Evolutionary conservation across 192 early-diverging fungal genomes (phyloP), one percentile per base, ranked within the genome.

Genomic region (Gigaspora rosea): DNA sequence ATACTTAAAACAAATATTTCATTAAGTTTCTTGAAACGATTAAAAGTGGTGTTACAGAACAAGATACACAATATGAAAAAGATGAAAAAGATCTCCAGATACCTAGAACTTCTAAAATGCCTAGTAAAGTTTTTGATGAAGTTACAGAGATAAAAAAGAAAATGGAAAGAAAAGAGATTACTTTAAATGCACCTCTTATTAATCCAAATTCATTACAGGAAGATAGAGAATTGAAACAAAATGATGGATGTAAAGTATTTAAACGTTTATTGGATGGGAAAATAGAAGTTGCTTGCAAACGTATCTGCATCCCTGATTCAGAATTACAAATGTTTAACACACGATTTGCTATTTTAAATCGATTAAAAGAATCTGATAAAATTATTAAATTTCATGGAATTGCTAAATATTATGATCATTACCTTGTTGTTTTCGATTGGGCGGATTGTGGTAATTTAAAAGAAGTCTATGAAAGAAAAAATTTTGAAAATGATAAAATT

Each of bases 361-460:
- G 27, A 65, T 51, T 76, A 52, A 33, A 22, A 2, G 47, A 49
- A 36, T 56, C 35, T 22, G 16, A 65, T 6, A 47, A 65, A 46
- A 76, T 76, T n/a, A 56, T 76, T 13, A 65, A 66, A 46, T 76
- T 76, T 57, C 41, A 76, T 56, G 75, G 75, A n/a, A 1, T 67
- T 12, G 36, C 75, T 2, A 46, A 63, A 63, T 13, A 6, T n/a
- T 46, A 57, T 36, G 62, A 33, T 67, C 3, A 18, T 36, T 2
- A 16, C 0, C 48, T 67, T 11, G 67, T 56, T 50, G 51, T 67
- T 15, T 67, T 67, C 20, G 75, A 76, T 16, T 76, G 75, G 75
- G 75, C 75, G 8, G 32, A 76, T 22, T 13, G 8, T 12, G 35
- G 52, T 36, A 67, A 33, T 67, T 50, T 76, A 2, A 52, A 50